phyloP scores from a whole-genome alignment of 2,329 filamentous ascomycete species.

The Coniochaeta sp. region DNA sequence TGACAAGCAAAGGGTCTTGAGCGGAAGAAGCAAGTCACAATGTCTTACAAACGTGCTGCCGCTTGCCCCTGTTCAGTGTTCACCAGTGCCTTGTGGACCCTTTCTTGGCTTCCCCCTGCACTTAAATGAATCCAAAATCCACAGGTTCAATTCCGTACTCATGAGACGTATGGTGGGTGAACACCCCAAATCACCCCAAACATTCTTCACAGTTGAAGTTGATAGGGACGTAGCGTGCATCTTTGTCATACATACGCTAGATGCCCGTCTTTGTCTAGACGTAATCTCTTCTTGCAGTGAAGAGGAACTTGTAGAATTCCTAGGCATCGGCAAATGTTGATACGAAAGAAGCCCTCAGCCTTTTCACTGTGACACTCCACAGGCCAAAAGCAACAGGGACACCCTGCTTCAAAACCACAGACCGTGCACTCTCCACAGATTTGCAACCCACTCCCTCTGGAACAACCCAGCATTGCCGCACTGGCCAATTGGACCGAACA shows the following conservation, averaged over 20 bases:
- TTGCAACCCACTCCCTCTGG: constrained; percentile 1
- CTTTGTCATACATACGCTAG: background rate
- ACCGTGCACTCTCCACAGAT: constrained; percentile 1
- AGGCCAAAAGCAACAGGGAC: background rate
- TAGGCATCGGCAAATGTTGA: background rate
- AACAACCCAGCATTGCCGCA: background rate
- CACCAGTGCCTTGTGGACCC: background rate
- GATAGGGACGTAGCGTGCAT: background rate
- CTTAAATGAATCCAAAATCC: background rate
- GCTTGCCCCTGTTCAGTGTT: background rate
- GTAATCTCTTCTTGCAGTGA: background rate
- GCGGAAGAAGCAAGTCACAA: background rate
- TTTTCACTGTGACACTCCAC: background rate
- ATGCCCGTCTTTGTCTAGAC: too few relatives aligned
- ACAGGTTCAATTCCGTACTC: background rate
- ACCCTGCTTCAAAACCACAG: background rate
- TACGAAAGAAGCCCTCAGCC: background rate
- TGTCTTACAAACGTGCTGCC: background rate
- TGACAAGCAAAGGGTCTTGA: background rate
- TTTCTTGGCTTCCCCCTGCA: background rate
- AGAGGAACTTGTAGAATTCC: background rate
- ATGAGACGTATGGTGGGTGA: background rate
- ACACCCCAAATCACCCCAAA: background rate
- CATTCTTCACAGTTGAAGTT: background rate
- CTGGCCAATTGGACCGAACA: background rate